Evolutionary conservation across 73 alveolate species (phyloP), one percentile per base, ranked within the genome.

Genomic region (Paramecium biaurelia): DNA sequence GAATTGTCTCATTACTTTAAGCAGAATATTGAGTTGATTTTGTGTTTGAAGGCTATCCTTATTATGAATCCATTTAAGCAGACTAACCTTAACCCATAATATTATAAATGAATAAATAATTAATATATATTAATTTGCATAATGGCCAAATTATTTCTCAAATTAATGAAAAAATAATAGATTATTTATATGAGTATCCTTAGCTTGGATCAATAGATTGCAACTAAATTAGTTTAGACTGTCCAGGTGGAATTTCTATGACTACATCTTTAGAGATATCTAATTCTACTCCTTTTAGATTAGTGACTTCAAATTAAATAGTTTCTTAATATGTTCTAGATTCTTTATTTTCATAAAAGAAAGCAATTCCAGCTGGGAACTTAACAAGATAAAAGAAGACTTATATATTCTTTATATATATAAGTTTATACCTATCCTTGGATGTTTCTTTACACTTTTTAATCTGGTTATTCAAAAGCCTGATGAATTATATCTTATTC

Each of bases 291-390:
- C 86, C 86, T 35, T 32, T 23, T 26, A 72, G n/a, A 72, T 72
- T 72, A 9, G 24, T 5, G 14, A 72, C 86, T 28, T 72, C 58
- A 9, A 72, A 72, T 34, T 35, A 15, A 42, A 72, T 32, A 5
- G 35, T 72, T 23, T 79, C 90, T 79, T 23, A 3, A 34, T 43
- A 79, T 23, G 45, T 42, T 21, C 28, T 30, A 7, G n/a, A 9
- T 20, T 32, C 56, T 42, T 79, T 12, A 45, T 79, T 79, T 23
- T 30, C 30, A 47, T 41, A 79, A n/a, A 20, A 79, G 20, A 43
- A 79, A 24, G 76, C 90, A 11, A 79, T 32, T 24, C 90, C 90
- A 7, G 90, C 45, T 21, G 90, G 74, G 35, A 23, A 79, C 24
- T 32, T 79, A 15, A 79, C 70, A 24, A 47, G n/a, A 79, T 41